Evolutionary conservation across 495 filamentous ascomycete genomes (phyloP).

Genomic region (Aspergillus diversus): DNA sequence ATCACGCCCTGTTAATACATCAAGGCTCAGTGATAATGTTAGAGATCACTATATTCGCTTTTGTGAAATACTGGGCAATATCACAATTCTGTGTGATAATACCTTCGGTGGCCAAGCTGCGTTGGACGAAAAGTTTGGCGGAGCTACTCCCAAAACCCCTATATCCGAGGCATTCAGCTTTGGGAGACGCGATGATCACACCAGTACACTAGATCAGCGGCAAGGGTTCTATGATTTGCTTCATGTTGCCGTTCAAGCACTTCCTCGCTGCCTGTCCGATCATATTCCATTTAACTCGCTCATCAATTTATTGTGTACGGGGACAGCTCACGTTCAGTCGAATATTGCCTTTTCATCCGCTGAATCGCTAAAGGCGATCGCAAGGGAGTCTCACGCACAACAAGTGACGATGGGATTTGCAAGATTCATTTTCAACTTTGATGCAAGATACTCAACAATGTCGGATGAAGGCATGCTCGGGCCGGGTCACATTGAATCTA

Average conservation of each 20-base stretch:
- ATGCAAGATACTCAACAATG: slow-evolving; percentile 96
- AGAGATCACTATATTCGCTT: slow-evolving; percentile 86
- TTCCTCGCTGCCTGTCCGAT: slow-evolving; percentile 88
- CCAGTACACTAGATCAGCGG: slow-evolving; percentile 75
- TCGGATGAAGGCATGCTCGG: slow-evolving; percentile 97
- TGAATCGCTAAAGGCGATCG: slow-evolving; percentile 92
- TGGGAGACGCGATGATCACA: slow-evolving; percentile 75
- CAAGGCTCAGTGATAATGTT: slow-evolving; percentile 72
- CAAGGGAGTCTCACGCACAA: slow-evolving; percentile 88
- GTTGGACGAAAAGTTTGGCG: slow-evolving; percentile 90
- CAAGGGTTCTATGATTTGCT: slow-evolving; percentile 95
- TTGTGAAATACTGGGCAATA: slow-evolving; percentile 92
- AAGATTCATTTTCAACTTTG: slow-evolving; percentile 96
- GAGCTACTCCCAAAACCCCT: slow-evolving; percentile 86
- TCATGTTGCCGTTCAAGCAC: slow-evolving; percentile 91
- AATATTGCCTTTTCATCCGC: slow-evolving; percentile 93
- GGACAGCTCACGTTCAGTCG: slow-evolving; percentile 90
- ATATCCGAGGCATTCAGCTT: slow-evolving; percentile 95
- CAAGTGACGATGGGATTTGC: slow-evolving; percentile 97
- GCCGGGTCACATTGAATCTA: slow-evolving; percentile 92
- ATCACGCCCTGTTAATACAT: slow-evolving; percentile 74
- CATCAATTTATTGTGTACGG: slow-evolving; percentile 94
- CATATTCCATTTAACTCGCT: slow-evolving; percentile 92
- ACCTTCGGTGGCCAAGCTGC: slow-evolving; percentile 95
- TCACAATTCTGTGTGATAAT: slow-evolving; percentile 93